Conservation (phyloP, 2,329 filamentous ascomycete species). For the Fusarium denticulatum region DNA sequence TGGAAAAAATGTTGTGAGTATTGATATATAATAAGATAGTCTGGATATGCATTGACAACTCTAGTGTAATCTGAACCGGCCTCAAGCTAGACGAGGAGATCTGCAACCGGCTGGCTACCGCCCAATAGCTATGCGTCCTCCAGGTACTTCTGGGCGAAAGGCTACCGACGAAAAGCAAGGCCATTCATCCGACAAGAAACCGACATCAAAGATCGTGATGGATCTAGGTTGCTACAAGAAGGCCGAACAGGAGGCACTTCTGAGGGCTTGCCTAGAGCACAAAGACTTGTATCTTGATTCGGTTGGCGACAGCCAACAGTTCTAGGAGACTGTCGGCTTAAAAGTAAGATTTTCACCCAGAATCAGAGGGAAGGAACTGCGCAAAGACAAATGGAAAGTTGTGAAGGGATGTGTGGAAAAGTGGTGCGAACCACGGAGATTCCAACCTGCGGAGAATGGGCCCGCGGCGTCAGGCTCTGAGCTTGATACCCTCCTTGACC, state of each 20-base stretch:
- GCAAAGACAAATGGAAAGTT: not conserved
- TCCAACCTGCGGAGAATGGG: not conserved
- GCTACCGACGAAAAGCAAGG: fast-evolving
- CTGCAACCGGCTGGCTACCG: not conserved
- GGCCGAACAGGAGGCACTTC: not conserved
- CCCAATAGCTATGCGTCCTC: not conserved
- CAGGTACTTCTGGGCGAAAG: fast-evolving
- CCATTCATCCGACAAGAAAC: fast-evolving
- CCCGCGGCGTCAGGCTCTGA: fast-evolving
- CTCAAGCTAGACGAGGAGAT: conserved; percentile 18
- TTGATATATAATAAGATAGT: too few species aligned
- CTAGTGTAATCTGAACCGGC: conserved; percentile 3
- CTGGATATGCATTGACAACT: too few species aligned
- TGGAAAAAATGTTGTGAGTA: not conserved
- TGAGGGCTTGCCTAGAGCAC: not conserved
- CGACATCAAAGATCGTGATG: not conserved
- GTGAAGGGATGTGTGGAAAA: fast-evolving
- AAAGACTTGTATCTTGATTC: not conserved
- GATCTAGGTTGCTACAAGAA: too few species aligned
- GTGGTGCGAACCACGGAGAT: not conserved
- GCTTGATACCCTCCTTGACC: fast-evolving
- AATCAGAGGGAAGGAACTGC: too few species aligned
- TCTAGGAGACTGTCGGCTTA: not conserved
- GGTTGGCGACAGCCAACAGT: not conserved
- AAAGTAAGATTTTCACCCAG: fast-evolving